A percentile compares a stretch with the other conserved stretches of the same genome.
These are phyloP conservation scores for Podaxis mareebaensis DNA, from an alignment of 768 basidiomycete species.

Conservation along the genomic window DNA sequence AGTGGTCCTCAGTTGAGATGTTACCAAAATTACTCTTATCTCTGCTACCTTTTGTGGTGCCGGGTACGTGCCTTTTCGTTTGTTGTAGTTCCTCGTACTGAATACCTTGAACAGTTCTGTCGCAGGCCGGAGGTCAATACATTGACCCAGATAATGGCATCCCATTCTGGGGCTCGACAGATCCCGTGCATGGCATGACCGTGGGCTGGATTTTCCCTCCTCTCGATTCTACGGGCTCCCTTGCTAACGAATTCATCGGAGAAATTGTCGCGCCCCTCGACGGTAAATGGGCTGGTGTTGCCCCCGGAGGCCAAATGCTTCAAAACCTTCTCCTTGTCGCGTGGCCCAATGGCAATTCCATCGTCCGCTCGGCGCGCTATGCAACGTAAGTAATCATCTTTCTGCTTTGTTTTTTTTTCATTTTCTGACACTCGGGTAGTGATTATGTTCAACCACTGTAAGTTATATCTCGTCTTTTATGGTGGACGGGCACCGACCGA, in stretches of 20 bases:
- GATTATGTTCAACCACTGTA: slow-evolving; percentile 47
- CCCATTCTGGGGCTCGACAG: slow-evolving; percentile 47
- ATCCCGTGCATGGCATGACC: slow-evolving; percentile 41
- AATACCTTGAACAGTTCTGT: background rate
- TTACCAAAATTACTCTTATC: background rate
- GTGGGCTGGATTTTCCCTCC: slow-evolving; percentile 58
- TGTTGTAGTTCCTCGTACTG: background rate
- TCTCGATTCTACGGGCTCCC: slow-evolving; percentile 35
- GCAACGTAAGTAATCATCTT: slow-evolving; percentile 46
- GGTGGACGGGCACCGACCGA: background rate
- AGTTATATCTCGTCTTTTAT: background rate
- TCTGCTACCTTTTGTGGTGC: background rate
- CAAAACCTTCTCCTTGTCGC: slow-evolving; percentile 58
- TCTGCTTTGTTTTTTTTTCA: background rate
- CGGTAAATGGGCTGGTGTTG: slow-evolving; percentile 54
- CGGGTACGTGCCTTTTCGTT: background rate
- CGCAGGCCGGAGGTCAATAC: slow-evolving; percentile 26
- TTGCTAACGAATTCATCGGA: slow-evolving; percentile 58
- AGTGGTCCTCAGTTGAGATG: background rate
- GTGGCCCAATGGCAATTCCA: slow-evolving; percentile 55
- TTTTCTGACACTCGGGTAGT: background rate
- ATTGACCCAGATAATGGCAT: slow-evolving; percentile 52
- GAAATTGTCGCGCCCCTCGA: slow-evolving; percentile 58
- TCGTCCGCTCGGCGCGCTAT: slow-evolving; percentile 54
- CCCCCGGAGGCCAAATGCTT: slow-evolving; percentile 56